Evolutionary conservation across 768 basidiomycete species (phyloP).

Genomic region (Boletus tylopilopsis): DNA sequence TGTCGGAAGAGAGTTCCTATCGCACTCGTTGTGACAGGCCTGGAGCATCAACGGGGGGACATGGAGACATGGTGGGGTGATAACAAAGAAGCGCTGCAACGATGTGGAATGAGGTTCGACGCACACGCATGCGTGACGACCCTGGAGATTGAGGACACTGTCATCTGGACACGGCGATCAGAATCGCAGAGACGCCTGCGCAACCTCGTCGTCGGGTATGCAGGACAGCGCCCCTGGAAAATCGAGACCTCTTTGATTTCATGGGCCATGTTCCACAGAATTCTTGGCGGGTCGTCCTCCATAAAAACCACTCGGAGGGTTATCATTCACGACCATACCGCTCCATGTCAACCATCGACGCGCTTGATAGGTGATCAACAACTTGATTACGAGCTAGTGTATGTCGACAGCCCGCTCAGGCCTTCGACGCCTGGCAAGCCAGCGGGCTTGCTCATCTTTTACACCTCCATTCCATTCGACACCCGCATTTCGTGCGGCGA

Average conservation of each 20-base stretch:
- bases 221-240: not conserved
- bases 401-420: not conserved
- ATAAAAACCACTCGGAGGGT: not conserved
- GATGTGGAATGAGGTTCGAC: constrained; percentile 28
- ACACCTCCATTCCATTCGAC: not conserved
- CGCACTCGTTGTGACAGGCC: constrained; percentile 33
- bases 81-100: constrained; percentile 26
- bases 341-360: not conserved
- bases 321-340: not conserved
- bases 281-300: not conserved
- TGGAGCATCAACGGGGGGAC: constrained; percentile 25
- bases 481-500: not conserved
- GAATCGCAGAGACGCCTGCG: not conserved
- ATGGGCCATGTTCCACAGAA: not conserved
- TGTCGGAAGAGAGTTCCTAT: constrained; percentile 35
- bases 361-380: not conserved
- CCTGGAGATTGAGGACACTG: not conserved
- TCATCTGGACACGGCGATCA: not conserved
- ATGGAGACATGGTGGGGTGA: constrained; percentile 28
- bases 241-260: not conserved
- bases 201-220: constrained; percentile 1
- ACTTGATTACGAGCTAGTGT: not conserved
- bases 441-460: not conserved
- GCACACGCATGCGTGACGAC: constrained; percentile 15
- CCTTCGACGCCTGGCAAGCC: not conserved